Evolutionary conservation across 1,284 basidiomycete genomes (phyloP).

Genomic region (Golubevia sp.): DNA sequence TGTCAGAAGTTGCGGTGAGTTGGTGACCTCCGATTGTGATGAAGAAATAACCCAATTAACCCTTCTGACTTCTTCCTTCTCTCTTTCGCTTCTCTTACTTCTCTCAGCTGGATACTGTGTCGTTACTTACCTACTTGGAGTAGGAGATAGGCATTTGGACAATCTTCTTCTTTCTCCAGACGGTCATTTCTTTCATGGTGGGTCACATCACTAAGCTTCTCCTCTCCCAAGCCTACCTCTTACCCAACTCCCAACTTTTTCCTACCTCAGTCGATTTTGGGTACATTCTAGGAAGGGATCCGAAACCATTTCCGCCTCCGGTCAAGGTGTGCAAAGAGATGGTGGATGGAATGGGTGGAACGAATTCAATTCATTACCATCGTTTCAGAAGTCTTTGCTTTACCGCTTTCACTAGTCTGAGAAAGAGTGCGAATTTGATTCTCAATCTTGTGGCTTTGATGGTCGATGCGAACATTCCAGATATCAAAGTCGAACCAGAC

Average conservation of each 20-base stretch:
- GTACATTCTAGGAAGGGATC: constrained; percentile 95
- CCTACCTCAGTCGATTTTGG: constrained; percentile 84
- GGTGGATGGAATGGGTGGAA: constrained; percentile 98
- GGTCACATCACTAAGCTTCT: constrained; percentile 4
- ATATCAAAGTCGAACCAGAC: constrained; percentile 80
- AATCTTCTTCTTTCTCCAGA: constrained; percentile 91
- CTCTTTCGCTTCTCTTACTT: not conserved
- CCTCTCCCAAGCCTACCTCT: constrained; percentile 3
- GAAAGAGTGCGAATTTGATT: constrained; percentile 93
- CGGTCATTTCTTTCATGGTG: constrained; percentile 69
- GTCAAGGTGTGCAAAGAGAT: constrained; percentile 99
- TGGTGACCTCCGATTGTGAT: not conserved
- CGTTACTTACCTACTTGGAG: constrained; percentile 92
- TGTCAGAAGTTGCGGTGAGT: constrained; percentile 91
- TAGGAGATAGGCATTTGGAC: constrained; percentile 95
- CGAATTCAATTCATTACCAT: constrained; percentile 74
- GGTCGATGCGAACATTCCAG: constrained; percentile 97
- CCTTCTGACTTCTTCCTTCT: constrained; percentile 1
- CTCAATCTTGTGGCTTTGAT: constrained; percentile 94
- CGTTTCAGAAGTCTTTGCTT: constrained; percentile 96
- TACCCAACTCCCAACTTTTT: constrained; percentile 1
- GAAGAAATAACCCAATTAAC: constrained; percentile 13
- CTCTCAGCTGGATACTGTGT: constrained; percentile 91
- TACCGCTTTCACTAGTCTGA: constrained; percentile 90
- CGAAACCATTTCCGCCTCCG: constrained; percentile 95